Base-by-base conservation (phyloP, 1,284 basidiomycete species). In the Cystobasidium pallidum region DNA sequence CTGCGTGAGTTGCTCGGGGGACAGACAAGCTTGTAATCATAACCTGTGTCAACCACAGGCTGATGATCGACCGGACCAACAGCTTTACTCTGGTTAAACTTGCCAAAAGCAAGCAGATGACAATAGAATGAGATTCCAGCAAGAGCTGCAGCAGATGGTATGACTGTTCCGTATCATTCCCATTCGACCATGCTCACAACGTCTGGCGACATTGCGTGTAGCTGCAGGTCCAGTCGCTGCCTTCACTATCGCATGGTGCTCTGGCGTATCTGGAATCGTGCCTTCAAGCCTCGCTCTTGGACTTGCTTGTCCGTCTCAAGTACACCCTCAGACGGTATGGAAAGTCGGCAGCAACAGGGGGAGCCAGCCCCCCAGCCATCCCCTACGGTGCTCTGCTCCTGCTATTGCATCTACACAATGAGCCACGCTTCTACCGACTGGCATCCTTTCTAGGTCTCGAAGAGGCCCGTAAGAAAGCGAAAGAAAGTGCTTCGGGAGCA, bases 81-180 rank as follows among this genome's bases (percentile, higher is more conserved):
- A n/a, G n/a, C n/a, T n/a, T n/a, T n/a, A n/a, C n/a, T n/a, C n/a
- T n/a, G n/a, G n/a, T n/a, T n/a, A n/a, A 51, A 4, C 3, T 30
- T n/a, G 28, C 24, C 13, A 54, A 34, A 57, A 17, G 1, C 17
- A 32, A 17, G 19, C 11, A 10, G 7, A 6, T 10, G 21, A 43
- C 51, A 41, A 10, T 15, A 32, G 32, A 43, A 71, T 71, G 68
- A 39, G 52, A 19, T 71, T 71, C 47, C 54, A 57, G 47, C 68
- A 71, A 49, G 68, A 71, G 34, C 45, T 71, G 54, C 68, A 71
- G 68, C 68, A 71, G 47, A 62, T 71, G 26, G 68, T 61, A 39
- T 54, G 26, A 24, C 57, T 3, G 3, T 3, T 6, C 24, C 11
- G 19, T 30, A 8, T 13, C 13, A n/a, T 17, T 8, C 36, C 11